phyloP scores from a whole-genome alignment of 2,329 filamentous ascomycete genomes.

The Nannizzia gypsea region DNA sequence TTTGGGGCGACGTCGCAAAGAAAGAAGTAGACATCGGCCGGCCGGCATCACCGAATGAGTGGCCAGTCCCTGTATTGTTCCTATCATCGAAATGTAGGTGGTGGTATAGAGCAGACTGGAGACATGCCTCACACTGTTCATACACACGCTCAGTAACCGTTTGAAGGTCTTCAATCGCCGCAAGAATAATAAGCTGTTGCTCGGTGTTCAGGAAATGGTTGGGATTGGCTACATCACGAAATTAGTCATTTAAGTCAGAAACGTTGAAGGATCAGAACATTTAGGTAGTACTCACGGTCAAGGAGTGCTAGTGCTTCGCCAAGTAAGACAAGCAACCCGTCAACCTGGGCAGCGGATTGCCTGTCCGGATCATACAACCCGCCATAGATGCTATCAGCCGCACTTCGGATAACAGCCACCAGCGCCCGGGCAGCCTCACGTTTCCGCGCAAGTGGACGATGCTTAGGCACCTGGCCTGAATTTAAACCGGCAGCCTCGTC shows the following conservation, averaged over 20 bases:
- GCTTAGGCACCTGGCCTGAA: slow-evolving; percentile 31
- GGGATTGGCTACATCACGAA: slow-evolving; percentile 32
- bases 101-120: slow-evolving; percentile 62
- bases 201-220: slow-evolving; percentile 51
- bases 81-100: slow-evolving; percentile 41
- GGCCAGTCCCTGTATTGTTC: slow-evolving; percentile 28
- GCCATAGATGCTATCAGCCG: slow-evolving; percentile 81
- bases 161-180: slow-evolving; percentile 67
- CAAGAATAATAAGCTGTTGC: slow-evolving; percentile 64
- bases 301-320: slow-evolving; percentile 74
- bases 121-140: slow-evolving; percentile 63
- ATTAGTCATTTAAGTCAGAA: slow-evolving; percentile 1
- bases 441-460: slow-evolving; percentile 48
- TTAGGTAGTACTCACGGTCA: slow-evolving; percentile 36
- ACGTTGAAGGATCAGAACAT: background rate
- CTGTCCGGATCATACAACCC: slow-evolving; percentile 73
- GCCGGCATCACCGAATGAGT: slow-evolving; percentile 7
- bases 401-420: slow-evolving; percentile 70
- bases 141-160: slow-evolving; percentile 64
- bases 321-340: slow-evolving; percentile 70
- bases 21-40: slow-evolving; percentile 12
- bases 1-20: slow-evolving; percentile 44
- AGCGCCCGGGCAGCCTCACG: slow-evolving; percentile 62
- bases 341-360: slow-evolving; percentile 75
- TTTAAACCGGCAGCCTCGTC: slow-evolving; percentile 47